A percentile compares a stretch with the other conserved stretches of the same genome.
phyloP scores from a whole-genome alignment of 768 basidiomycete genomes.

The Cytidiella melzeri region DNA sequence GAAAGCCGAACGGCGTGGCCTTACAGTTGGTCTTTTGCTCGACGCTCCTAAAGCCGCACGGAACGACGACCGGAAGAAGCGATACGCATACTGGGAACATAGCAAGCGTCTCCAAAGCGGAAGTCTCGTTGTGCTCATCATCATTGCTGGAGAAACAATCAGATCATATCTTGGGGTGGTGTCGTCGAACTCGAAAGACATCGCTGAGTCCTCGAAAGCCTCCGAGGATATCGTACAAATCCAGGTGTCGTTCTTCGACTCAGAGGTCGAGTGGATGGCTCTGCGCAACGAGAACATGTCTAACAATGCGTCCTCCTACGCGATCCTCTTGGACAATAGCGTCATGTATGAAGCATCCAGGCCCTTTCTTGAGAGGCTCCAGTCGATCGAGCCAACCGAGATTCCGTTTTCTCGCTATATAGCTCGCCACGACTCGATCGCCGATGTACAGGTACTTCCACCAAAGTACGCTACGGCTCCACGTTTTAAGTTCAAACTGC shows the following conservation, averaged over 20 bases:
- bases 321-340: slow-evolving; percentile 50
- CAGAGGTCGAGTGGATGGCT: slow-evolving; percentile 39
- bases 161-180: slow-evolving; percentile 49
- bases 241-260: slow-evolving; percentile 59
- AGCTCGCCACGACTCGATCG: slow-evolving; percentile 33
- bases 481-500: slow-evolving; percentile 49
- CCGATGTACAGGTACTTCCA: slow-evolving; percentile 33
- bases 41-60: slow-evolving; percentile 52
- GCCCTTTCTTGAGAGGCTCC: slow-evolving; percentile 60
- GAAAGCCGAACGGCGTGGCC: slow-evolving; percentile 44
- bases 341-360: slow-evolving; percentile 65
- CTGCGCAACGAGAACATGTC: slow-evolving; percentile 15
- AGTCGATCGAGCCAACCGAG: slow-evolving; percentile 43
- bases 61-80: slow-evolving; percentile 28
- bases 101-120: slow-evolving; percentile 57
- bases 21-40: slow-evolving; percentile 41
- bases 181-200: slow-evolving; percentile 36
- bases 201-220: slow-evolving; percentile 37
- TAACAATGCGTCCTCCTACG: slow-evolving; percentile 9
- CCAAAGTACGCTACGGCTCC: slow-evolving; percentile 52
- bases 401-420: slow-evolving; percentile 53
- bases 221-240: slow-evolving; percentile 33
- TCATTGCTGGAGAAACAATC: slow-evolving; percentile 19
- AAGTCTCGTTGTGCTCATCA: slow-evolving; percentile 54
- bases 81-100: slow-evolving; percentile 56